Percentiles rank a stretch among this genome's conserved stretches.
Evolutionary conservation across 2,329 filamentous ascomycete genomes (phyloP).

Genomic region (Hymenoscyphus scutula): DNA sequence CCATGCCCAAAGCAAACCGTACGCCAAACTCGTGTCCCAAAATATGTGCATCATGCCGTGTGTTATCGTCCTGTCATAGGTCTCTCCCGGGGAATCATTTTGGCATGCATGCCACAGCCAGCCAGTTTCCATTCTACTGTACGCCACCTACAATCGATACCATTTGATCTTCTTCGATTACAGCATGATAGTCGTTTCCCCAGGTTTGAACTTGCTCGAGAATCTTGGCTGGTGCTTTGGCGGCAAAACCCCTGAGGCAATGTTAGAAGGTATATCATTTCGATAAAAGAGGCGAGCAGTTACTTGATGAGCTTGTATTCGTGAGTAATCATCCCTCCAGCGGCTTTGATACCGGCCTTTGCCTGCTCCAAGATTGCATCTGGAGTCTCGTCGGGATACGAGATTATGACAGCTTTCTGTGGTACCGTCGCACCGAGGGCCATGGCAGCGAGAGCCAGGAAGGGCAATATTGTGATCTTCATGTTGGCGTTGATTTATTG

Average conservation of each 20-base stretch:
- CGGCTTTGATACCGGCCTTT: slow-evolving; percentile 66
- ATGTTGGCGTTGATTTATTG: slow-evolving; percentile 43
- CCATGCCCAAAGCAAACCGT: neutral
- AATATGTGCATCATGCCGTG: neutral
- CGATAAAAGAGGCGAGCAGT: neutral
- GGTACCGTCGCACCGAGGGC: slow-evolving; percentile 55
- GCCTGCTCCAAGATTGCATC: slow-evolving; percentile 66
- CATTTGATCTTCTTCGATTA: slow-evolving; percentile 75
- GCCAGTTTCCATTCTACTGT: neutral
- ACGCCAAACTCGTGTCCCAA: neutral
- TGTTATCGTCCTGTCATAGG: neutral
- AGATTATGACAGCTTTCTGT: slow-evolving; percentile 74
- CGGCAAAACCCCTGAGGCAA: slow-evolving; percentile 68
- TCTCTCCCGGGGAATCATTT: neutral
- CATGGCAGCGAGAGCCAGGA: slow-evolving; percentile 56
- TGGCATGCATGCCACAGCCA: neutral
- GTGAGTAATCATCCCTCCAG: slow-evolving; percentile 77
- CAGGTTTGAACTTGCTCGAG: slow-evolving; percentile 65
- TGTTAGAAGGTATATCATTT: slow-evolving; percentile 8
- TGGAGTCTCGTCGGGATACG: slow-evolving; percentile 67
- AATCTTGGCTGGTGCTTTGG: slow-evolving; percentile 66
- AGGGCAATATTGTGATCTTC: slow-evolving; percentile 58
- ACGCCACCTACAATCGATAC: slow-evolving; percentile 40
- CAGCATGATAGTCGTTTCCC: slow-evolving; percentile 58
- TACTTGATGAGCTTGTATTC: slow-evolving; percentile 69